These are phyloP conservation scores for Aspergillus persii DNA, from an alignment of 2,329 filamentous ascomycete genomes.

Conservation along the genomic window DNA sequence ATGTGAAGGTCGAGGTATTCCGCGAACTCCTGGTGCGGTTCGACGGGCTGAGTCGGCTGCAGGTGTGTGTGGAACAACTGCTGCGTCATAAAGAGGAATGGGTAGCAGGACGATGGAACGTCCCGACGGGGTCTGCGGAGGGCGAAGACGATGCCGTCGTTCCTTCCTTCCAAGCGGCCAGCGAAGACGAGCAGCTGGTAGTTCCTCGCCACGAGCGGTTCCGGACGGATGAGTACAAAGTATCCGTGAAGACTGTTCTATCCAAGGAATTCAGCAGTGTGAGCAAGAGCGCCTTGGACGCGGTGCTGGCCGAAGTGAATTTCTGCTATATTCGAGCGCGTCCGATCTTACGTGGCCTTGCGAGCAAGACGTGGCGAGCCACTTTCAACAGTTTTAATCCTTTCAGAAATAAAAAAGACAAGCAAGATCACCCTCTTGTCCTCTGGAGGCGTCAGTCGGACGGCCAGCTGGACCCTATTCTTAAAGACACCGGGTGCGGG, in stretches of 20 bases:
- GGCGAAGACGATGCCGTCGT: background rate
- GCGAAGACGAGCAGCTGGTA: slow-evolving; percentile 13
- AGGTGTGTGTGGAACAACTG: slow-evolving; percentile 49
- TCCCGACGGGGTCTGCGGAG: slow-evolving; percentile 24
- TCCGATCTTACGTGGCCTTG: slow-evolving; percentile 43
- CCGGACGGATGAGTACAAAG: slow-evolving; percentile 43
- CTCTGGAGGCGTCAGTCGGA: slow-evolving; percentile 36
- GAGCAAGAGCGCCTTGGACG: slow-evolving; percentile 46
- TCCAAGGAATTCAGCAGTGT: slow-evolving; percentile 44
- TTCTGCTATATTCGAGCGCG: slow-evolving; percentile 45
- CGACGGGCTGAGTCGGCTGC: slow-evolving; percentile 46
- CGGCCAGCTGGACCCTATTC: slow-evolving; percentile 30
- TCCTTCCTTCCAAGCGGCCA: background rate
- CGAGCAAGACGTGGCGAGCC: slow-evolving; percentile 45
- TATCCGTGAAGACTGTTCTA: slow-evolving; percentile 38
- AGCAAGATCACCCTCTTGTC: slow-evolving; percentile 41
- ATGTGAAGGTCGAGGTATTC: slow-evolving; percentile 48
- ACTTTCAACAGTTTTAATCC: slow-evolving; percentile 44
- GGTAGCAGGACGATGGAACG: slow-evolving; percentile 48
- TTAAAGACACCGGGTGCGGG: slow-evolving; percentile 43
- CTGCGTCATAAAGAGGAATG: slow-evolving; percentile 47
- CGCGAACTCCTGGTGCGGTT: slow-evolving; percentile 47
- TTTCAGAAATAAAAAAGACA: slow-evolving; percentile 40
- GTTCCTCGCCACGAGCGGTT: slow-evolving; percentile 45
- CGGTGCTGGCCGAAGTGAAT: slow-evolving; percentile 49